Base-by-base conservation (phyloP, 495 filamentous ascomycete genomes). In the Tuber borchii region DNA sequence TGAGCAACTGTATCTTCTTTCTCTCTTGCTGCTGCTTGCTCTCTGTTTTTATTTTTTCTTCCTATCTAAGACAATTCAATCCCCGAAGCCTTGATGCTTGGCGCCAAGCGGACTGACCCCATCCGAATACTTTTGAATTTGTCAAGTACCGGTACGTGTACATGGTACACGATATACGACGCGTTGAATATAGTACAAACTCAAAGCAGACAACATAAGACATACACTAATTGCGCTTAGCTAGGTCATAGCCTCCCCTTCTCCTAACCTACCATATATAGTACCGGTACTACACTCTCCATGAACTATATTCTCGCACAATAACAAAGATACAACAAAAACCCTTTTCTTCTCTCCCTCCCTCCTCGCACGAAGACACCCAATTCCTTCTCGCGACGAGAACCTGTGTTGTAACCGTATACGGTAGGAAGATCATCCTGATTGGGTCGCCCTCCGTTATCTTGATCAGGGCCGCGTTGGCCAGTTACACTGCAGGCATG, bases 381-480 rank as follows among this genome's bases (percentile, higher is more conserved):
- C 3, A 16, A 65, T 56, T 56, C 20, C 48, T n/a, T 56, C 22
- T 56, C 10, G n/a, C n/a, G 16, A 31, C 56, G 56, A 65, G 56
- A 31, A 65, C 56, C 31, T 26, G 56, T 17, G 7, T 16, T 0
- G 56, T 31, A 65, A 65, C n/a, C n/a, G 26, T 12, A 65, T 65
- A 31, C n/a, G 12, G 56, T 17, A 56, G 26, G 12, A 6, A 1
- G 1, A 65, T 65, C n/a, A 8, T 3, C 0, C 56, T 16, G n/a
- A 65, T 65, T 65, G 56, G 56, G 56, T 26, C n/a, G 56, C 56
- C 56, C 56, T n/a, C 56, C 56, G 56, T 65, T 65, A 65, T 65
- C 56, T 65, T 9, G 12, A 65, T 31, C n/a, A 31, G 26, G n/a
- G 56, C 56, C 56, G 56, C 26, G 56, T 31, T 65, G 56, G 56